These are phyloP conservation scores for Silene noctiflora DNA, from an alignment of 179 eudicot species.

Conservation along the genomic window DNA sequence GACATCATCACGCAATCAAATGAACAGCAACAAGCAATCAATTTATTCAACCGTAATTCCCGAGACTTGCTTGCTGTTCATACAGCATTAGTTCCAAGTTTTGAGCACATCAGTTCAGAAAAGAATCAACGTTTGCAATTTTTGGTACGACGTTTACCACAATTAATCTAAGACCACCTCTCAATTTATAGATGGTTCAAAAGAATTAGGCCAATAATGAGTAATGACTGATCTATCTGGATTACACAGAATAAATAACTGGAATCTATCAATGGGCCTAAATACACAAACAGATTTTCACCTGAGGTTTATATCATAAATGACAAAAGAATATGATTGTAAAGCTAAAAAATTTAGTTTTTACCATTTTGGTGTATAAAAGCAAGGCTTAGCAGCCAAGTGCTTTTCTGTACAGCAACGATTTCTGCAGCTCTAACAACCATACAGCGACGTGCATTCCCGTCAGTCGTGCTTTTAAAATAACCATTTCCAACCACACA, in stretches of 20 bases:
- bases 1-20: not conserved
- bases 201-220: constrained; percentile 2
- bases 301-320: constrained; percentile 2
- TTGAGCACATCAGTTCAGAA: not conserved
- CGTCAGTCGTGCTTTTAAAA: constrained; percentile 58
- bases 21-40: not conserved
- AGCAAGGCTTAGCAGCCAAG: constrained; percentile 36
- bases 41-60: not conserved
- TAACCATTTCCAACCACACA: constrained; percentile 57
- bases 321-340: constrained; percentile 21
- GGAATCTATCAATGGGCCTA: not conserved
- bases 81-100: not conserved
- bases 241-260: not conserved
- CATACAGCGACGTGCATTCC: constrained; percentile 74
- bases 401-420: constrained; percentile 36
- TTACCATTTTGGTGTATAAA: constrained; percentile 6
- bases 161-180: not conserved
- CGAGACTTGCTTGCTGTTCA: not conserved
- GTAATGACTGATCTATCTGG: constrained; percentile 4
- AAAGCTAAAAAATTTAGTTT: not conserved
- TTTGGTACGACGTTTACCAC: not conserved
- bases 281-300: constrained; percentile 6
- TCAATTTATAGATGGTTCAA: not conserved
- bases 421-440: constrained; percentile 49
- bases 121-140: not conserved